Percentiles rank a stretch among this genome's conserved stretches.
Conservation (phyloP, 352 stramenopile species). For the Phytophthora pinifolia region DNA sequence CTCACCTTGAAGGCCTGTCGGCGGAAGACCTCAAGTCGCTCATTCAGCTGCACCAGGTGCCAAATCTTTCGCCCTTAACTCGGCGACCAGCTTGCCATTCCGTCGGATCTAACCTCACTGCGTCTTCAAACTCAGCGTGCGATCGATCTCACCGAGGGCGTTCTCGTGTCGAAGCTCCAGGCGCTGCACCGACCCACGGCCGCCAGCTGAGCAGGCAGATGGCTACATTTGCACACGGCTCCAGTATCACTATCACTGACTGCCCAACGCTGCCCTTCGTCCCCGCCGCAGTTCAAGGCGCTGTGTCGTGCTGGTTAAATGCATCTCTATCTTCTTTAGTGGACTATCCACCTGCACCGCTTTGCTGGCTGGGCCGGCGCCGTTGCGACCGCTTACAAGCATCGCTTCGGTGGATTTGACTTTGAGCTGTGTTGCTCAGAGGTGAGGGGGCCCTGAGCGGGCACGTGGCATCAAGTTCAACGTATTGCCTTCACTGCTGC, state of each 20-base stretch:
- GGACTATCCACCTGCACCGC: too few species aligned
- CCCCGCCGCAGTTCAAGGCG: background rate
- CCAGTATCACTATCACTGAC: too few species aligned
- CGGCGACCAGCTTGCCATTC: too few species aligned
- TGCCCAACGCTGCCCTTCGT: slow-evolving; percentile 5
- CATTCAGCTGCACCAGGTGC: slow-evolving; percentile 61
- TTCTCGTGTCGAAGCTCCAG: slow-evolving; percentile 60
- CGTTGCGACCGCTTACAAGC: background rate
- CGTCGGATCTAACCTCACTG: background rate
- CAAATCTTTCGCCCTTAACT: background rate
- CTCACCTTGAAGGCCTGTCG: slow-evolving; percentile 34
- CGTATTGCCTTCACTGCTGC: too few species aligned
- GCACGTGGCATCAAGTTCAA: slow-evolving; percentile 5
- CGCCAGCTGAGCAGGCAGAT: slow-evolving; percentile 6
- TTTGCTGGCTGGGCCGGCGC: too few species aligned
- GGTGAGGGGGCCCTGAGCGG: background rate
- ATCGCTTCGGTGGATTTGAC: slow-evolving; percentile 9
- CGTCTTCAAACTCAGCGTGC: slow-evolving; percentile 31
- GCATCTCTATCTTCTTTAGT: too few species aligned
- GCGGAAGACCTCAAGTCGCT: slow-evolving; percentile 50
- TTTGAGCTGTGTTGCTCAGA: background rate
- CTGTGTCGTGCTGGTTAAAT: too few species aligned
- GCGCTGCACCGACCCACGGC: slow-evolving; percentile 15
- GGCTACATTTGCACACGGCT: slow-evolving; percentile 13
- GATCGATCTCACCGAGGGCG: slow-evolving; percentile 51